These are phyloP conservation scores for Pythium rishiriense DNA, from an alignment of 352 stramenopile genomes.

Conservation along the genomic window DNA sequence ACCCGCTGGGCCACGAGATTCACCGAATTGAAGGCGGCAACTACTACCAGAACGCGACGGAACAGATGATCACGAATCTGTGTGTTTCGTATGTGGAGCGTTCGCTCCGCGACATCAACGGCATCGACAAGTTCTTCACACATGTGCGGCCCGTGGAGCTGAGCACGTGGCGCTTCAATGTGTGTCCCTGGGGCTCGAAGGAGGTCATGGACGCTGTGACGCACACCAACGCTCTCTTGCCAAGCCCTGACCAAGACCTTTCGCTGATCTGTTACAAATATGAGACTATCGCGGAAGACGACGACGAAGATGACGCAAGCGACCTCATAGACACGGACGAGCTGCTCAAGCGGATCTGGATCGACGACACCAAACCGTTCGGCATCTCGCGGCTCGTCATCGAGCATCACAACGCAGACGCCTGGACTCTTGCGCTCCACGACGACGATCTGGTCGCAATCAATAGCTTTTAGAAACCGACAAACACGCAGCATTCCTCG, in stretches of 20 bases:
- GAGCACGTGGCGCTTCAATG: slow-evolving; percentile 14
- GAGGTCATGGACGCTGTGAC: slow-evolving; percentile 3
- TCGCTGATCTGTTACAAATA: slow-evolving; percentile 12
- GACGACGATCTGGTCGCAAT: slow-evolving; percentile 5
- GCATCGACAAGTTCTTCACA: slow-evolving; percentile 1
- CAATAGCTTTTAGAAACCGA: slow-evolving; percentile 10
- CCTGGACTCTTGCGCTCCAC: not conserved
- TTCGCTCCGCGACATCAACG: slow-evolving; percentile 17
- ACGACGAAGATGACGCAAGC: slow-evolving; percentile 1
- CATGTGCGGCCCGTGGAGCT: slow-evolving; percentile 6
- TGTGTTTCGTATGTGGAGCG: slow-evolving; percentile 17
- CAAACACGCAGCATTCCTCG: too few species aligned
- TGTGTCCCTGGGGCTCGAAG: slow-evolving; percentile 7
- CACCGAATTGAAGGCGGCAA: slow-evolving; percentile 17
- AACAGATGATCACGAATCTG: not conserved
- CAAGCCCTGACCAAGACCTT: not conserved
- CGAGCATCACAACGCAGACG: slow-evolving; percentile 8
- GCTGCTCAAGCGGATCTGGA: slow-evolving; percentile 8
- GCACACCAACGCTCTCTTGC: not conserved
- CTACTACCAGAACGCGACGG: slow-evolving; percentile 7
- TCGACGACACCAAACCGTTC: slow-evolving; percentile 1
- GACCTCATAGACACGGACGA: slow-evolving; percentile 4
- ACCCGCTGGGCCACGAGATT: not conserved
- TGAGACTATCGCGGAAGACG: not conserved
- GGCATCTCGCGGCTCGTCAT: slow-evolving; percentile 1